phyloP scores from a whole-genome alignment of 1,284 basidiomycete genomes.

The Marasmius tenuissimus region DNA sequence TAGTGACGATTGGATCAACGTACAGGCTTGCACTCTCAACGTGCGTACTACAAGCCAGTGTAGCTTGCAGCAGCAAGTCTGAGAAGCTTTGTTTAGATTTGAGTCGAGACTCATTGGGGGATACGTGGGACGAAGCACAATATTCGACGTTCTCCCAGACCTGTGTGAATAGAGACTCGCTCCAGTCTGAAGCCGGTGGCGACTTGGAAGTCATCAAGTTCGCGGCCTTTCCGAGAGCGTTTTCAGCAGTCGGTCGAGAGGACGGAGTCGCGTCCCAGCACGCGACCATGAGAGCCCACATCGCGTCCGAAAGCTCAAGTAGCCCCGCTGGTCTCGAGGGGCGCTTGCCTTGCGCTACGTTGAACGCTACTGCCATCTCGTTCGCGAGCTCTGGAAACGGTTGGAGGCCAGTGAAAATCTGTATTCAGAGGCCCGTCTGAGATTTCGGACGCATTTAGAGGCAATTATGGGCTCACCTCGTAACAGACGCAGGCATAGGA shows the following conservation, averaged over 20 bases:
- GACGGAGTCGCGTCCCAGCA: slow-evolving; percentile 9
- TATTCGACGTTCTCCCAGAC: not conserved
- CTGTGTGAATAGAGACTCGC: not conserved
- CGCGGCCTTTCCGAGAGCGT: not conserved
- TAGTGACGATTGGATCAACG: no score
- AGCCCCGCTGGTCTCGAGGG: slow-evolving; percentile 1
- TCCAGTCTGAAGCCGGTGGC: not conserved
- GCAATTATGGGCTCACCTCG: slow-evolving; percentile 15
- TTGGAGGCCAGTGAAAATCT: slow-evolving; percentile 16
- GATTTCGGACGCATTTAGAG: not conserved
- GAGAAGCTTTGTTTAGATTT: no score
- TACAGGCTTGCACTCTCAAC: no score
- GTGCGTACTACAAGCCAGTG: no score
- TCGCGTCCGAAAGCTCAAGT: not conserved
- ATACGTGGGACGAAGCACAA: no score
- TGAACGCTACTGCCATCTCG: slow-evolving; percentile 13
- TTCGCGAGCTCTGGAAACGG: slow-evolving; percentile 12
- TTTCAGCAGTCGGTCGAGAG: slow-evolving; percentile 4
- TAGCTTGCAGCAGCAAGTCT: no score
- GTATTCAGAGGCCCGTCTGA: not conserved
- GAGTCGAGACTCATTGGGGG: no score
- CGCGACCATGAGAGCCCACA: slow-evolving; percentile 12
- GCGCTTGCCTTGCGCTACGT: slow-evolving; percentile 7
- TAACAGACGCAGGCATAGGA: slow-evolving; percentile 22
- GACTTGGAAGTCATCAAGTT: not conserved